These are phyloP conservation scores for Mortierella alpina DNA, from an alignment of 192 early-diverging fungal species.

Conservation along the genomic window DNA sequence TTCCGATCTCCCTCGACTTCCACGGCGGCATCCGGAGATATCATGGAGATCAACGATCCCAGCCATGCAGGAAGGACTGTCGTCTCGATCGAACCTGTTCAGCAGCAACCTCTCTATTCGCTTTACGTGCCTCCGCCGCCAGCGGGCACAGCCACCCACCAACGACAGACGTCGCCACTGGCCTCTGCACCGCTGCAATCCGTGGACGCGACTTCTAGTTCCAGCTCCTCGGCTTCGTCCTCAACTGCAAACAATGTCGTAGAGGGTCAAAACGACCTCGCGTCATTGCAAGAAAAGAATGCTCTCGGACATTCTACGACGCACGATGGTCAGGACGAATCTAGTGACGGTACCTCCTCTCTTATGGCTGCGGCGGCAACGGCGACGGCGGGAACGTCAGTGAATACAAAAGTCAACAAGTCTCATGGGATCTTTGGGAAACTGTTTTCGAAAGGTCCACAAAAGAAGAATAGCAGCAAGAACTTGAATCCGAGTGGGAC, in stretches of 20 bases:
- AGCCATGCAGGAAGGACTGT: conserved; percentile 29
- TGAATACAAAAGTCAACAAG: not conserved
- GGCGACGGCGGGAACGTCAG: not conserved
- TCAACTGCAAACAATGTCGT: no score
- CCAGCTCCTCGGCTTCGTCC: no score
- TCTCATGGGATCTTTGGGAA: not conserved
- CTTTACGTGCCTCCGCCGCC: conserved; percentile 36
- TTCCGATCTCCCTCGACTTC: conserved; percentile 35
- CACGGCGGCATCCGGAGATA: conserved; percentile 21
- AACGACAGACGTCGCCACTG: no score
- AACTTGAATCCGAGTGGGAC: no score
- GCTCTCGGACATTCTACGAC: no score
- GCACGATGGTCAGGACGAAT: no score
- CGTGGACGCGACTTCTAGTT: no score
- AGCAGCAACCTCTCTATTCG: conserved; percentile 39
- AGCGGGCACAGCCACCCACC: no score
- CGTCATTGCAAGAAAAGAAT: no score
- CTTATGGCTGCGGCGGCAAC: not conserved
- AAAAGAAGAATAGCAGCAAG: not conserved
- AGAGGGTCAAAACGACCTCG: no score
- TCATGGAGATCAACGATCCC: conserved; percentile 53
- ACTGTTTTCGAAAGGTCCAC: not conserved
- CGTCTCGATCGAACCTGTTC: conserved; percentile 43
- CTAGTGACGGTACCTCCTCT: no score
- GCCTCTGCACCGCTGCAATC: no score